Evolutionary conservation across 768 basidiomycete species (phyloP), one percentile per base, ranked within the genome.

Genomic region (Cystofilobasidium macerans): DNA sequence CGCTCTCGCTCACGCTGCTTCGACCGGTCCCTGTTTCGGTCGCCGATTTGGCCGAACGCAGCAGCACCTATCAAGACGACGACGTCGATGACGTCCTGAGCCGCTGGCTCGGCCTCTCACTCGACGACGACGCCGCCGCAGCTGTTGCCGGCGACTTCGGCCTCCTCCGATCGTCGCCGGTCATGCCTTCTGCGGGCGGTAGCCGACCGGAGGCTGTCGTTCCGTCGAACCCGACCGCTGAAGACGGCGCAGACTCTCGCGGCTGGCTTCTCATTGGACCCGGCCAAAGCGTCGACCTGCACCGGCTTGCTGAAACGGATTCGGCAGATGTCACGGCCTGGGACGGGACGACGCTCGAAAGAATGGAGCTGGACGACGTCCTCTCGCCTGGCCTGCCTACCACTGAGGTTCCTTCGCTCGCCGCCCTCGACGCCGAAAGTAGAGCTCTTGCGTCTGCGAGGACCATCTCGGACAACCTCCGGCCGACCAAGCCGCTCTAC

Each of bases 1-100:
- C 67, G n/a, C 58, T 68, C 45, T 62, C 67, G 26, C 58, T 68
- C 36, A 68, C 67, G 20, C 48, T 68, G 22, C 61, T 68, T 32
- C 67, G 67, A n/a, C 61, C 67, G 20, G 54, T 62, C 26, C 67
- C 67, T 1, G 48, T 51, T 35, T 58, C 61, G 20, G 40, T 51
- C 3, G 61, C 67, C 0, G 54, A 56, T 18, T 43, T 42, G 11
- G 51, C 51, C 30, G 47, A 33, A 14, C 0, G 32, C 9, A 20
- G 42, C 14, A 9, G 36, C 13, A 24, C 35, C n/a, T 22, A 12
- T 6, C 24, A 30, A 20, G 33, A 60, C 22, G 67, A 62, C 28
- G 67, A 35, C 18, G 62, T 68, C 33, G 62, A 68, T 18, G 56
- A 57, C 26, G 62, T 68, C 18, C 67, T 68, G 26, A 30, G 57